Evolutionary conservation across 148 eudicot genomes (phyloP), one percentile per base, ranked within the genome.

Genomic region (Oxyria digyna): DNA sequence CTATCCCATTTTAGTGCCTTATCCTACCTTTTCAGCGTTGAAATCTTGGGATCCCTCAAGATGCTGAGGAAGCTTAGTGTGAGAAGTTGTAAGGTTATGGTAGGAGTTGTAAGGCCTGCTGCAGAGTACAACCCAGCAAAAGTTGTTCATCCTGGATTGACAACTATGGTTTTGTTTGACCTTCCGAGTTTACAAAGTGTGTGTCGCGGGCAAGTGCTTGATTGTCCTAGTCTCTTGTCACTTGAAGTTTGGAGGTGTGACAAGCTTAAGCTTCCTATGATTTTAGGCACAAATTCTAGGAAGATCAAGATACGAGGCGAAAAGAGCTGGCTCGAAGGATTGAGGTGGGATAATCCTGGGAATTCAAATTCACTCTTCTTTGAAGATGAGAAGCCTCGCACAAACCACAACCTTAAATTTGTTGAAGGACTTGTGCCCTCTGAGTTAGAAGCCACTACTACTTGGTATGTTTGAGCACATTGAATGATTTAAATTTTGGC

Each of bases 231-330:
- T 23, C 54, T 78, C 5, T 72, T 37, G 1, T 52, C 75, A 10
- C 37, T 74, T 24, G 73, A 78, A 13, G 81, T 74, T 62, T 78
- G 78, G 78, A 63, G 48, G 31, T 78, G 81, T 63, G 40, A 29
- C 11, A 50, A 29, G 2, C 31, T 78, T 10, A 68, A 72, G 70
- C 73, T 78, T 31, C 81, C 81, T 0, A 73, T 49, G 42, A 67
- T 71, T 67, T 72, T 74, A 57, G 75, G 75, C 12, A 42, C 72
- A 57, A 74, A 49, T 70, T 35, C 42, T 8, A 69, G 78, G 13
- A 42, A 66, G n/a, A 40, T 72, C 29, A 75, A 78, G 27, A 71
- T 78, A 11, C 67, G 50, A 68, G 78, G 81, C 13, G 75, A 72
- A 0, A 67, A 48, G 32, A 38, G 62, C 10, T 74, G 78, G 78